Evolutionary conservation across 2,329 filamentous ascomycete genomes (phyloP), one percentile per base, ranked within the genome.

Genomic region (Metarhizium anisopliae): DNA sequence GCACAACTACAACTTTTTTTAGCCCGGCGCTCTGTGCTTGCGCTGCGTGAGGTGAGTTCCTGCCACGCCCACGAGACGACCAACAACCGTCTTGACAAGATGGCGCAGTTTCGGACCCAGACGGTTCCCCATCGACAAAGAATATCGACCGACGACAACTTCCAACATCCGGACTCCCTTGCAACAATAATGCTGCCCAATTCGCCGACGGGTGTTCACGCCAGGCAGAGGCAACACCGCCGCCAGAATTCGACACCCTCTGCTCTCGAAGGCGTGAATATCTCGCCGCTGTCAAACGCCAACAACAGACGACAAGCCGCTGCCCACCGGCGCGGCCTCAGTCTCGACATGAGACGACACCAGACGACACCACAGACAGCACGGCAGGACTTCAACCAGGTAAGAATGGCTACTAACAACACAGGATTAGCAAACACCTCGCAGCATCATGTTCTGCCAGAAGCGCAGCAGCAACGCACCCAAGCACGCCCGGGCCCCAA

Each of bases 191-290:
- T 92, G 89, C 85, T 91, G 85, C 88, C 87, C 76, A 85, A 86
- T 77, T 78, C 83, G 71, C 78, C 82, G 68, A 83, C 80, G 75
- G 84, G 79, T 78, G 83, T 90, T 77, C 85, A 89, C 71, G 81
- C 81, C 73, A 64, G 68, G 49, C 70, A 72, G 65, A 65, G 66
- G 64, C 70, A 71, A 55, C 90, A 95, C 76, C 83, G 89, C 72
- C 87, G 91, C 76, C 90, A 95, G 78, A 86, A 89, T 68, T 96
- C 91, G 67, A 93, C 89, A 68, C 89, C 89, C 61, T 83, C 81
- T 72, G 82, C 81, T 70, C 89, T 89, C 74, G 89, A 93, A 71
- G 83, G 84, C 66, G 81, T 83, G 69, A 87, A 85, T 80, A 83
- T 85, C 74, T 75, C 74, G 57, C 81, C 78, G 74, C 78, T 88